Evolutionary conservation across 2,329 filamentous ascomycete genomes (phyloP).

Genomic region (Alternaria viburni): DNA sequence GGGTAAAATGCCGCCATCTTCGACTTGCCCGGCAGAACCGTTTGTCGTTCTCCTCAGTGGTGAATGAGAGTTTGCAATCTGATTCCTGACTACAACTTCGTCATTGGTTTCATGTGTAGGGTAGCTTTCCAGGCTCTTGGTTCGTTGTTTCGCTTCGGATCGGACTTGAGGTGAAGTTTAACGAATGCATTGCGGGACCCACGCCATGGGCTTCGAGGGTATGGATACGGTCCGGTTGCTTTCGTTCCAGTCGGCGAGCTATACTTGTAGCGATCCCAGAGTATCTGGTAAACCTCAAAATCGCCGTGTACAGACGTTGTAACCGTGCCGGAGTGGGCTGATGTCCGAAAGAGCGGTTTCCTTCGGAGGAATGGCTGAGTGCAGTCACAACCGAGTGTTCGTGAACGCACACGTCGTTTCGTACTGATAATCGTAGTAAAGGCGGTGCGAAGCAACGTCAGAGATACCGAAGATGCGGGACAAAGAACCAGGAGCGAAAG

Average conservation of each 20-base stretch:
- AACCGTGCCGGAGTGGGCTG: not conserved
- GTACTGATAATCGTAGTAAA: not conserved
- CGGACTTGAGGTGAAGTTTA: constrained; percentile 14
- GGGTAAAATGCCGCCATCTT: constrained; percentile 28
- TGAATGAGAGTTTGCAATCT: not conserved
- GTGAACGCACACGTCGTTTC: not conserved
- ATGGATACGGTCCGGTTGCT: not conserved
- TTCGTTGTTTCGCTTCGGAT: constrained; percentile 11
- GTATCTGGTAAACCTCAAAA: not conserved
- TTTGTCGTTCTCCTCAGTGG: not conserved
- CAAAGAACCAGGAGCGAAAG: constrained; percentile 2
- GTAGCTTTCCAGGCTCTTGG: constrained; percentile 5
- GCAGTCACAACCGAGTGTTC: not conserved
- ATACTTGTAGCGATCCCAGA: not conserved
- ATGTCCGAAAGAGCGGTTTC: not conserved
- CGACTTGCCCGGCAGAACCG: constrained; percentile 1
- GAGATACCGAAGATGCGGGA: constrained; percentile 2
- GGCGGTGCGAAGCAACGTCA: constrained; percentile 3
- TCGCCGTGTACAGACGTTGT: not conserved
- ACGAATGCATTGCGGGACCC: constrained; percentile 20
- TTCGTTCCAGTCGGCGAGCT: not conserved
- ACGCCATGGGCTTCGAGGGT: constrained; percentile 10
- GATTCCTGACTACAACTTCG: not conserved
- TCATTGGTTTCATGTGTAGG: constrained; percentile 2
- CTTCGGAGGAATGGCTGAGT: not conserved